A percentile compares a stretch with the other conserved stretches of the same genome.
These are phyloP conservation scores for Hemisphaericaspora xylanilytica DNA, from an alignment of 1,139 yeast species.

Conservation along the genomic window DNA sequence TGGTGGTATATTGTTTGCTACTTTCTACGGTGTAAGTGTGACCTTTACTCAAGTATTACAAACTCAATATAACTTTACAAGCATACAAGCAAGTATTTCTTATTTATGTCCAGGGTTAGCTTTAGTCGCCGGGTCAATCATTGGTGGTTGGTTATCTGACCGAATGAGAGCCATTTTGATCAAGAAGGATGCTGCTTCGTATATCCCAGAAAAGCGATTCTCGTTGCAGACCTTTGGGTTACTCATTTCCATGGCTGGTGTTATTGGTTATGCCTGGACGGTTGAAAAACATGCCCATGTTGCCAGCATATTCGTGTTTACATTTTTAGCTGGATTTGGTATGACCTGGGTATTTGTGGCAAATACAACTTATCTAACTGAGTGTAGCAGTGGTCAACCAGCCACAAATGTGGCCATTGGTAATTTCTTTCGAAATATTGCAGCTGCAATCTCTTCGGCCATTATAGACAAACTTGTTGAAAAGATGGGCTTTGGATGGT, in stretches of 20 bases:
- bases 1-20: conserved; percentile 53
- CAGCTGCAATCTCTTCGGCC: conserved; percentile 56
- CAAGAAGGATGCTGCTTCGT: conserved; percentile 21
- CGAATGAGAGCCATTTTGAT: conserved; percentile 26
- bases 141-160: conserved; percentile 54
- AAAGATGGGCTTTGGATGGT: conserved; percentile 57
- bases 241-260: conserved; percentile 43
- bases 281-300: conserved; percentile 44
- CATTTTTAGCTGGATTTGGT: conserved; percentile 52
- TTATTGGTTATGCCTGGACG: conserved; percentile 58
- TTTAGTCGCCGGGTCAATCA: conserved; percentile 48
- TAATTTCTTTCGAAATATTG: conserved; percentile 51
- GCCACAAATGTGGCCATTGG: conserved; percentile 59
- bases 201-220: conserved; percentile 49
- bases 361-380: conserved; percentile 56
- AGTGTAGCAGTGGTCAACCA: conserved; percentile 49
- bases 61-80: conserved; percentile 34
- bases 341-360: conserved; percentile 61
- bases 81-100: conserved; percentile 41
- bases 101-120: conserved; percentile 57
- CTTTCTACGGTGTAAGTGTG: conserved; percentile 55
- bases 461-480: conserved; percentile 39
- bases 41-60: conserved; percentile 45
- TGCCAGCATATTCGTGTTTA: conserved; percentile 40
- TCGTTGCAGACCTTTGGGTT: conserved; percentile 47